Percentiles rank a stretch among this genome's conserved stretches.
phyloP scores from a whole-genome alignment of 140 eudicot genomes.

The Bidens hawaiensis region DNA sequence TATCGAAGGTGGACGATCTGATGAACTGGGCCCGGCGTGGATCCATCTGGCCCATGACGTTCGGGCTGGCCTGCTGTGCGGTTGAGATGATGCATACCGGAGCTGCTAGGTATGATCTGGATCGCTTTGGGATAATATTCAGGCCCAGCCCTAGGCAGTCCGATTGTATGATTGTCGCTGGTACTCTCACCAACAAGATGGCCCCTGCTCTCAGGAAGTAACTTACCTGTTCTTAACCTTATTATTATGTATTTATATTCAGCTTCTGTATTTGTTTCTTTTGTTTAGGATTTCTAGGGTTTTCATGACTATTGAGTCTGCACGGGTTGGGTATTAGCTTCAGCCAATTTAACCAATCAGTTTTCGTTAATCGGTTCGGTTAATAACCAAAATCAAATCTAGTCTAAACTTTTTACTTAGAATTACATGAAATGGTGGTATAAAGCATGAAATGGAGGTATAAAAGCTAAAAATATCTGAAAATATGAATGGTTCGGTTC shows the following conservation, averaged over 20 bases:
- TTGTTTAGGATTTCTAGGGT: constrained; percentile 9
- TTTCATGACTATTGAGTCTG: constrained; percentile 1
- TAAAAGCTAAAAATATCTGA: too few species aligned
- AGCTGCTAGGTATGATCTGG: constrained; percentile 91
- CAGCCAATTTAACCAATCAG: too few species aligned
- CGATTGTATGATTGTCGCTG: constrained; percentile 98
- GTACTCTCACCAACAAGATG: constrained; percentile 98
- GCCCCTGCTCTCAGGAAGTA: constrained; percentile 98
- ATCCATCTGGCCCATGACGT: constrained; percentile 98
- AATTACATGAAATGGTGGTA: too few species aligned
- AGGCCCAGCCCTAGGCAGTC: constrained; percentile 94
- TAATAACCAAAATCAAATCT: too few species aligned
- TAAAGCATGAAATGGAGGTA: too few species aligned
- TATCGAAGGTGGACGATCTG: constrained; percentile 90
- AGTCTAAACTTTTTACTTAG: too few species aligned
- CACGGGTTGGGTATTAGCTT: too few species aligned
- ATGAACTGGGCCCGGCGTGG: constrained; percentile 97
- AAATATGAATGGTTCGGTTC: too few species aligned
- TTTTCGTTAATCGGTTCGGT: too few species aligned
- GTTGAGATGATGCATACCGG: constrained; percentile 99
- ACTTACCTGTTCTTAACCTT: not conserved
- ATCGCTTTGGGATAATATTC: constrained; percentile 87
- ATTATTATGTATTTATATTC: not conserved
- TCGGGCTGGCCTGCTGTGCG: constrained; percentile 94
- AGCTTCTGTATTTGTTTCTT: not conserved